Percentiles rank a stretch among this genome's conserved stretches.
Conservation (phyloP, 2,329 filamentous ascomycete species). For the Periconia sp. region DNA sequence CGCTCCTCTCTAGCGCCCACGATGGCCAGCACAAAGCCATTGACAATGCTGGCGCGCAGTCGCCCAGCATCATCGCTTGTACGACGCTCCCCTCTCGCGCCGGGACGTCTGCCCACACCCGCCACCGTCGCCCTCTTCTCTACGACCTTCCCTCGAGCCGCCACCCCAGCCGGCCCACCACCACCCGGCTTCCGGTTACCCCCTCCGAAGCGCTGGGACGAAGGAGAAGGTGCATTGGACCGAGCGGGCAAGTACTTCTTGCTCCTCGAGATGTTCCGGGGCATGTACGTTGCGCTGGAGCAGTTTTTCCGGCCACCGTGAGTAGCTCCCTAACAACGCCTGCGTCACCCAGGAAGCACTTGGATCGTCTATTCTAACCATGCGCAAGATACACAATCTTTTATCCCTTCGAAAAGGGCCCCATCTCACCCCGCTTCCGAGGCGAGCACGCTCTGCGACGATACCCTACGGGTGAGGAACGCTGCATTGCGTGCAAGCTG, state of each 20-base stretch:
- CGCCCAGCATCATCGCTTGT: slow-evolving; percentile 49
- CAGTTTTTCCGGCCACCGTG: slow-evolving; percentile 98
- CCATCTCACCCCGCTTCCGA: slow-evolving; percentile 96
- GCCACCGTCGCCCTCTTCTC: slow-evolving; percentile 66
- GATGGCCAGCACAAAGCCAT: slow-evolving; percentile 57
- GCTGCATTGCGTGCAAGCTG: slow-evolving; percentile 99
- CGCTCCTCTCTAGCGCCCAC: slow-evolving; percentile 37
- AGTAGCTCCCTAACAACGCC: slow-evolving; percentile 54
- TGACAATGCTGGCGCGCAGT: slow-evolving; percentile 55
- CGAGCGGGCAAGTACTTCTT: slow-evolving; percentile 93
- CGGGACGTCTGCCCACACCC: slow-evolving; percentile 45
- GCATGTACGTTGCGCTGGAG: slow-evolving; percentile 97
- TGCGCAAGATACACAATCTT: slow-evolving; percentile 86
- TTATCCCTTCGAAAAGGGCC: slow-evolving; percentile 99
- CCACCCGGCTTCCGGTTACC: slow-evolving; percentile 81
- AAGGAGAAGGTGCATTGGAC: slow-evolving; percentile 79
- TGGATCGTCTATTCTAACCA: slow-evolving; percentile 30
- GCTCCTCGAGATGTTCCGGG: slow-evolving; percentile 91
- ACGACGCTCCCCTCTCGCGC: slow-evolving; percentile 38
- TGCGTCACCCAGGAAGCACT: slow-evolving; percentile 5
- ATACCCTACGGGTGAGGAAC: slow-evolving; percentile 97
- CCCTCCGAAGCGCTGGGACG: slow-evolving; percentile 77
- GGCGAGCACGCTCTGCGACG: slow-evolving; percentile 95
- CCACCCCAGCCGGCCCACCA: slow-evolving; percentile 76
- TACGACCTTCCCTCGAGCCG: slow-evolving; percentile 65